Percentiles rank a stretch among this genome's conserved stretches.
Conservation (phyloP, 2,329 filamentous ascomycete species). For the Aureobasidium zeae region DNA sequence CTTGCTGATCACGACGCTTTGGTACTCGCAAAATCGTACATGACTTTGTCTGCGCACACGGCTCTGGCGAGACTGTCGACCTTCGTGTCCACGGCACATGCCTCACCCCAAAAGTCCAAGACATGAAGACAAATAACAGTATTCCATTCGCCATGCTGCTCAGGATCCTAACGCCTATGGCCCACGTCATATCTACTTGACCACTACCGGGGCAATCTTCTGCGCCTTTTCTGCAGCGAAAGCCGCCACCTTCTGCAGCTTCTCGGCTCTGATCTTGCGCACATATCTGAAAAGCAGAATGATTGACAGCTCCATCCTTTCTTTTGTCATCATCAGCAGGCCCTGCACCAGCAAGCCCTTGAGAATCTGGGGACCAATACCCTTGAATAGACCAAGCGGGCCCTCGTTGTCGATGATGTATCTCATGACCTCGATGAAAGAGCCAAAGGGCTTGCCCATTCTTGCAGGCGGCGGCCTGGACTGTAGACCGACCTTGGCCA, state of each 20-base stretch:
- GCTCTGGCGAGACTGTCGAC: background rate
- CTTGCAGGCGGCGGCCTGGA: slow-evolving; percentile 79
- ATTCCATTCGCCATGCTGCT: background rate
- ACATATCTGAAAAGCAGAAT: slow-evolving; percentile 78
- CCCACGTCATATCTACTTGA: slow-evolving; percentile 35
- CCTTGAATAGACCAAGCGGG: slow-evolving; percentile 79
- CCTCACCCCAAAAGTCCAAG: background rate
- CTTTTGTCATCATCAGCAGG: slow-evolving; percentile 98
- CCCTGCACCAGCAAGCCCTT: slow-evolving; percentile 93
- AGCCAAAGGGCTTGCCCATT: slow-evolving; percentile 84
- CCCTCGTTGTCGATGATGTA: slow-evolving; percentile 91
- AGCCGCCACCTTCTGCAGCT: slow-evolving; percentile 58
- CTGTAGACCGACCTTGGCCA: slow-evolving; percentile 94
- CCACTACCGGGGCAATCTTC: slow-evolving; percentile 38
- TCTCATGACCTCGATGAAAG: slow-evolving; percentile 86
- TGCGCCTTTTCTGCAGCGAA: slow-evolving; percentile 52
- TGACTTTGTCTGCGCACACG: slow-evolving; percentile 8
- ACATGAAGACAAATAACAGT: background rate
- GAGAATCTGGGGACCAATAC: slow-evolving; percentile 83
- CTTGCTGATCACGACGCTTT: slow-evolving; percentile 1
- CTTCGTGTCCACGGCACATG: background rate
- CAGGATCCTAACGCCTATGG: background rate
- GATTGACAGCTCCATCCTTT: slow-evolving; percentile 84
- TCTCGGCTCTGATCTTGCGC: slow-evolving; percentile 57
- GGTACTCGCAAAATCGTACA: slow-evolving; percentile 3